phyloP scores from a whole-genome alignment of 2,329 filamentous ascomycete species.

The Colletotrichum salicis region DNA sequence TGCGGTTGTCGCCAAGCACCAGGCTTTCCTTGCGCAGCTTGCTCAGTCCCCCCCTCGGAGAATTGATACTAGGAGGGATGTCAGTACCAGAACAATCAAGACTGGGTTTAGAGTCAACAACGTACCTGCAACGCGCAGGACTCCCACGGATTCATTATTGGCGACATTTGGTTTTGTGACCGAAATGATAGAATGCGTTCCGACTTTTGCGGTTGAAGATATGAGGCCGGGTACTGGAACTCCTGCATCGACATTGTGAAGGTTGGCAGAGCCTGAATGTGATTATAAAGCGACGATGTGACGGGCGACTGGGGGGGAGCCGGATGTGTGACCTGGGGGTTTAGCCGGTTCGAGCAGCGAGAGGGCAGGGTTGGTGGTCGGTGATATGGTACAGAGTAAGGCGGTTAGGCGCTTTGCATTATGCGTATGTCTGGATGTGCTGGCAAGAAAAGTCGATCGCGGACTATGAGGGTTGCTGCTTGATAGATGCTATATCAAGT shows the following conservation, averaged over 20 bases:
- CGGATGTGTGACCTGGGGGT: not conserved
- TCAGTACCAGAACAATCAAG: not conserved
- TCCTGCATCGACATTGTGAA: conserved; percentile 22
- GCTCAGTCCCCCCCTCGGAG: conserved; percentile 37
- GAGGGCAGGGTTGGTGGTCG: not conserved
- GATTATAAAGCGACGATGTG: conserved; percentile 18
- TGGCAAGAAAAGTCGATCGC: conserved; percentile 6
- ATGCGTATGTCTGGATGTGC: conserved; percentile 8
- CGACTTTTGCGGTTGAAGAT: conserved; percentile 20
- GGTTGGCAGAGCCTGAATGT: not conserved
- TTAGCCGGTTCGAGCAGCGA: not conserved
- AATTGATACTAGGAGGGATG: conserved; percentile 40
- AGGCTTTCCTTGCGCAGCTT: conserved; percentile 35
- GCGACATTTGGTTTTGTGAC: conserved; percentile 13
- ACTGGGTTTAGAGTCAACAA: not conserved
- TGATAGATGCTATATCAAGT: not conserved
- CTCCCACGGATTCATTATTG: conserved; percentile 49
- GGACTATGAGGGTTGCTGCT: not conserved
- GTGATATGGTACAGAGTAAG: not conserved
- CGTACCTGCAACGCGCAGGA: conserved; percentile 47
- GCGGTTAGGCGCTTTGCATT: conserved; percentile 27
- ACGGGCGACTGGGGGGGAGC: not conserved
- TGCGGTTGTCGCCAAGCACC: conserved; percentile 19
- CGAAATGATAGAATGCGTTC: conserved; percentile 27
- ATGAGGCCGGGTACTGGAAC: conserved; percentile 4